Evolutionary conservation across 768 basidiomycete genomes (phyloP), one percentile per base, ranked within the genome.

Genomic region (Auricularia sp.): DNA sequence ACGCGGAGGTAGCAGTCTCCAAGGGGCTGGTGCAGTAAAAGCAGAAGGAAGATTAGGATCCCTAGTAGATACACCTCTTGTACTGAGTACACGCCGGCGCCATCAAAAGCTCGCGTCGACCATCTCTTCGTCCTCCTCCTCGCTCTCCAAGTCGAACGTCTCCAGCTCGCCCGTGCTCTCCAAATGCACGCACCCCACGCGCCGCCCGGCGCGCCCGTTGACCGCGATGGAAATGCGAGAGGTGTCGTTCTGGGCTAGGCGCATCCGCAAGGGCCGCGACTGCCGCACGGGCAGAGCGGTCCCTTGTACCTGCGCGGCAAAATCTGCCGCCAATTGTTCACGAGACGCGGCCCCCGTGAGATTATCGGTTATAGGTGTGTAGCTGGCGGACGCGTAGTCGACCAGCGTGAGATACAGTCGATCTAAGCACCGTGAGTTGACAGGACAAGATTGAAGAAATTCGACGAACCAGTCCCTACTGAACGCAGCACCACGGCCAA

Each of bases 1-100:
- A 98, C 72, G 96, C 96, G 2, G 94, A 98, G 78, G 77, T 89
- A n/a, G 94, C 94, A n/a, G 39, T 42, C 2, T 42, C 39, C 3
- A 42, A 42, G 12, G 12, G 12, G 39, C 3, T 42, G 7, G 39
- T 42, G 39, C 39, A 42, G 12, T 42, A 42, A 14, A 8, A 8
- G 39, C 39, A 8, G 39, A 8, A 7, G 39, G 39, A 29, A 29
- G 3, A 2, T 29, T 42, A 42, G 39, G 39, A 3, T 29, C 2
- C 39, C 39, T 42, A 42, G 39, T 42, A 42, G 39, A 42, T 42
- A 42, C 39, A 42, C 5, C 39, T 42, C 8, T 42, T 8, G 39
- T 42, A 42, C 29, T 29, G 29, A 29, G 12, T 8, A 42, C 47
- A 51, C 47, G 21, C 11, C 21, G 6, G 29, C 47, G 5, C 47